These are phyloP conservation scores for Hypholoma fasciculare DNA, from an alignment of 768 basidiomycete genomes.

Conservation along the genomic window DNA sequence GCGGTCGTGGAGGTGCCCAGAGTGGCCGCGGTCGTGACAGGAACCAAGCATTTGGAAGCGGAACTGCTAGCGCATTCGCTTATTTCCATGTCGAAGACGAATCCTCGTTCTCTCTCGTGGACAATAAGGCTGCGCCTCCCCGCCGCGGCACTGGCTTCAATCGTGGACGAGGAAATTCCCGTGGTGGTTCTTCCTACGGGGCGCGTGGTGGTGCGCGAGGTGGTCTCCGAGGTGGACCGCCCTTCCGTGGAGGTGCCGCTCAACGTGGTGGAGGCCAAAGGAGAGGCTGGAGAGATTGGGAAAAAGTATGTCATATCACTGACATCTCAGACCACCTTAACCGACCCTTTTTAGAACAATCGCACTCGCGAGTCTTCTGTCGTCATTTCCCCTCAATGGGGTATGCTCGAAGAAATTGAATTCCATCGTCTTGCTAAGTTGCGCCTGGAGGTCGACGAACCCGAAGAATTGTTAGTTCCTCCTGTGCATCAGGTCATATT, in stretches of 20 bases:
- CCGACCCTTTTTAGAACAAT: conserved; percentile 51
- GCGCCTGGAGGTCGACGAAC: conserved; percentile 90
- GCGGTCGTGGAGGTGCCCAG: conserved; percentile 47
- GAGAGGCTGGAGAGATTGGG: conserved; percentile 91
- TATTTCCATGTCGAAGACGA: conserved; percentile 99
- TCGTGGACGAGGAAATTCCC: conserved; percentile 55
- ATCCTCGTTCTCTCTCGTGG: conserved; percentile 93
- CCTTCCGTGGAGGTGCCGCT: conserved; percentile 37
- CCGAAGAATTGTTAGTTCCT: conserved; percentile 77
- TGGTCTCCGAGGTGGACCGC: conserved; percentile 43
- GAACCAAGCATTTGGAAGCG: conserved; percentile 86
- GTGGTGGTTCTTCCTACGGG: conserved; percentile 45
- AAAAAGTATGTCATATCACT: conserved; percentile 60
- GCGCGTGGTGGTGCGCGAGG: conserved; percentile 47
- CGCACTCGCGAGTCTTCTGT: conserved; percentile 92
- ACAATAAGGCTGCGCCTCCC: conserved; percentile 74
- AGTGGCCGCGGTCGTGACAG: conserved; percentile 72
- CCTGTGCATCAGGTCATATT: not conserved
- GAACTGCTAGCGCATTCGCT: conserved; percentile 87
- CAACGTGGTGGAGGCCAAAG: conserved; percentile 55
- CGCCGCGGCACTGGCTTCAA: conserved; percentile 69
- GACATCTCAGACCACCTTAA: not conserved
- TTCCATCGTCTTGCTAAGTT: conserved; percentile 91
- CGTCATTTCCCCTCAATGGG: conserved; percentile 89
- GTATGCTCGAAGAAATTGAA: conserved; percentile 96